Evolutionary conservation across 2,329 filamentous ascomycete genomes (phyloP), one percentile per base, ranked within the genome.

Genomic region (Scedosporium dehoogii): DNA sequence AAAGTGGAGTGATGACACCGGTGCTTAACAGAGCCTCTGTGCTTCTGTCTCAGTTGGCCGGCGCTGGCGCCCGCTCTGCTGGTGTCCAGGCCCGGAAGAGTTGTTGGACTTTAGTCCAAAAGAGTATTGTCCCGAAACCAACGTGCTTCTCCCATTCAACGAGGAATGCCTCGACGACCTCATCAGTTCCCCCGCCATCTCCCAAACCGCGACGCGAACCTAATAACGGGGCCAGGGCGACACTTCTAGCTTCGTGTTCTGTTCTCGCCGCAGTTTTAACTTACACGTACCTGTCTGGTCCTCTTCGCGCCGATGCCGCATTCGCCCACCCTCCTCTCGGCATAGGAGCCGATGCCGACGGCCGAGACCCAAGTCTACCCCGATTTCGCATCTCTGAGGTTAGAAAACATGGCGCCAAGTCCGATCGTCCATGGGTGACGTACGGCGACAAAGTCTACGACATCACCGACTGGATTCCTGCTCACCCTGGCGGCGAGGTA

Each of bases 381-480:
- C 76, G 78, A 3, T 83, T 76, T 67, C 77, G 78, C 33, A 74
- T 85, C 14, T 70, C 76, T 12, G 80, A 84, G 62, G 71, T 85
- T 57, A 79, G 78, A 58, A 73, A 79, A 59, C 82, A 85, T 65
- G 79, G 81, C n/a, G 74, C 75, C 18, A 75, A 76, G 21, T 82
- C 84, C 0, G 69, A 77, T 1, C 72, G 76, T 9, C 85, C 85
- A 2, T 89, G 86, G 86, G 81, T 89, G 3, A 84, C 82, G n/a
- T 79, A 79, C 61, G 83, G 79, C 25, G 82, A 83, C 69, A 83
- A 84, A 63, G 85, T 89, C 21, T 89, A 89, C 76, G 83, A 89
- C 68, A 89, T 89, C 60, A 89, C 86, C 1, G 84, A 88, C 59
- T 89, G 86, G 84, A 74, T 89, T 23, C 74, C 78, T 1, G 84